Base-by-base conservation (phyloP, 2,329 filamentous ascomycete genomes). In the Gremmenia infestans region DNA sequence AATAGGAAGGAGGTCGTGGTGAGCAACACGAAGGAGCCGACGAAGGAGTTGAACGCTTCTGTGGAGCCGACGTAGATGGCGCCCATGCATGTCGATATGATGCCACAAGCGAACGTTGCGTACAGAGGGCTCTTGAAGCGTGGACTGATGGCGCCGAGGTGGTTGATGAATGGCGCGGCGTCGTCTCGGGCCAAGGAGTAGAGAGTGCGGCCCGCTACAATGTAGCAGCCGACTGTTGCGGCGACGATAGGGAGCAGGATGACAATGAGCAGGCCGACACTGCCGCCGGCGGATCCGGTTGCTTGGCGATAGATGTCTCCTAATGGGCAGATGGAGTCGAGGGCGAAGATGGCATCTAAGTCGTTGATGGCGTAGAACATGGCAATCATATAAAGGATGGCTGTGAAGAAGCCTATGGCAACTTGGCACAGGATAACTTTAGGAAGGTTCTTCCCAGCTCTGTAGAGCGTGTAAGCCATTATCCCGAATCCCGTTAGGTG, bases 21-120 rank as follows among this genome's bases (percentile, higher is more conserved):
- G 0, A 85, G 72, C 12, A 84, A 74, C 53, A 82, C 76, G 66
- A 82, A 85, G 0, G 75, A 78, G 8, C 82, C 82, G 7, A 88
- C 80, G 25, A 89, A 81, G 0, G 85, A 85, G 45, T 81, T 80
- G 71, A 89, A 89, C 0, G 86, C 86, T 0, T 83, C 85, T 1
- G 76, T 78, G 57, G 76, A 83, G 15, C 81, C 85, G 1, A 32
- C 28, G 28, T 32, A 32, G 9, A 89, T 83, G 45, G 75, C 76
- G 0, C 83, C 85, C 0, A 89, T 73, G 3, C 85, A 67, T 0
- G 82, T 82, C 23, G 78, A 78, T 53, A 78, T 69, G 42, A 72
- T 59, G 3, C 74, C 70, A 72, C 77, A 79, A 8, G 74, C 71
- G 2, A 85, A 55, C 0, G 80, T 83, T 0, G 82, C 79, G 59